phyloP scores from a whole-genome alignment of 2,329 filamentous ascomycete genomes.

The Hawksworthiomyces lignivorus region DNA sequence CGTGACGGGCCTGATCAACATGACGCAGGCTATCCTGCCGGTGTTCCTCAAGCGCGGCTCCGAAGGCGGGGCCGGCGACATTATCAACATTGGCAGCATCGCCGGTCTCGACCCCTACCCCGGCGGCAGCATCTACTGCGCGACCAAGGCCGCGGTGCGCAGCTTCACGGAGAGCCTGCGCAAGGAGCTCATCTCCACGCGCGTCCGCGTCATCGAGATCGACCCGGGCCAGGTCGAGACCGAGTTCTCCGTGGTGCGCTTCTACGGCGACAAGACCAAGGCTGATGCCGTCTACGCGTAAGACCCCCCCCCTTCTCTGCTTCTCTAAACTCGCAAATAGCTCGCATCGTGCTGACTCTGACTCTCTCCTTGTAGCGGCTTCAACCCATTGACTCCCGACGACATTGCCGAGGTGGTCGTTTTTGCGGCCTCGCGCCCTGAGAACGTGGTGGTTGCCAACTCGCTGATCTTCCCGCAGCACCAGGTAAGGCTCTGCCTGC shows the following conservation, averaged over 20 bases:
- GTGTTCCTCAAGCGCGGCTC: constrained; percentile 65
- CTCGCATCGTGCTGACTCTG: too few relatives aligned
- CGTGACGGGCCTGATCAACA: constrained; percentile 88
- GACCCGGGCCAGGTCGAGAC: constrained; percentile 93
- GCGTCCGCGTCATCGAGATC: constrained; percentile 78
- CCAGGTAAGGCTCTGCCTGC: constrained; percentile 45
- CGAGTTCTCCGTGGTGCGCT: constrained; percentile 83
- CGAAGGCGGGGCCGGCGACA: constrained; percentile 75
- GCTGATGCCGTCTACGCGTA: constrained; percentile 84
- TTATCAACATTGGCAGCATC: constrained; percentile 90
- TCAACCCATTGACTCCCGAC: constrained; percentile 76
- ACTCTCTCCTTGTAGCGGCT: constrained; percentile 42
- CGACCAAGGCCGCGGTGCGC: constrained; percentile 81
- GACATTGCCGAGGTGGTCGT: constrained; percentile 90
- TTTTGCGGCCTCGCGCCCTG: constrained; percentile 72
- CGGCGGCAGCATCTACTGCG: constrained; percentile 86
- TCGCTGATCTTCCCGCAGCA: constrained; percentile 82
- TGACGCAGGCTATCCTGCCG: constrained; percentile 85
- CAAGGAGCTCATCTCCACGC: constrained; percentile 72
- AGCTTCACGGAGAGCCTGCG: constrained; percentile 77
- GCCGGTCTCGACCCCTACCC: constrained; percentile 83
- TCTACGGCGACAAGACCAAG: constrained; percentile 81
- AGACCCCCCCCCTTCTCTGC: constrained; percentile 23
- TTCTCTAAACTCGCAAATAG: background rate
- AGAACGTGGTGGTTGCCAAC: constrained; percentile 89